Evolutionary conservation across 192 early-diverging fungal species (phyloP), one percentile per base, ranked within the genome.

Genomic region (Linderina pennispora): DNA sequence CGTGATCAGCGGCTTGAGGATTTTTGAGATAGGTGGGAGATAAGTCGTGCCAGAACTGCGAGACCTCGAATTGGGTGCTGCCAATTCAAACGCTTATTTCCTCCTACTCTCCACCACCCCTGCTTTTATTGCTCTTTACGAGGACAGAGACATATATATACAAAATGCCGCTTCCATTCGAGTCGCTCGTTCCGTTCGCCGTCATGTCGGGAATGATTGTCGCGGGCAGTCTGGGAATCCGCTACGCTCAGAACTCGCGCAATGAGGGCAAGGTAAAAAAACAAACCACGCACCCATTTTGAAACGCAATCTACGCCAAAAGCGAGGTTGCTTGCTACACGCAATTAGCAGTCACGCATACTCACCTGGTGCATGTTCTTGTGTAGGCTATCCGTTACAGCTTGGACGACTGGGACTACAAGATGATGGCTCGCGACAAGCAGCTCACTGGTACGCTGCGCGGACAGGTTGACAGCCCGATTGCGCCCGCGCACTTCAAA

Each of bases 371-470:
- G n/a, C n/a, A n/a, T 40, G 16, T 58, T 20, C 3, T 18, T 45
- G 35, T 19, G 8, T 63, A 83, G 80, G 67, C 77, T 25, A 59
- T 69, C 20, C 78, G 87, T 58, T 80, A 76, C 62, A 70, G 67
- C 58, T 41, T 85, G 33, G 83, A 84, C 47, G 76, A 74, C 57
- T 89, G 87, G 87, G 87, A 89, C 42, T 65, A 65, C 44, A 74
- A 82, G 52, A 89, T 89, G 87, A 80, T 87, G 82, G 75, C 75
- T 37, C 85, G 87, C 65, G 87, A 89, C 53, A 63, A 56, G 52
- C 79, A 82, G 49, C 66, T 89, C 22, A 89, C 85, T 17, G 87
- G 87, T 48, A 79, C 77, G 7, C 23, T 58, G 23, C 78, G 83
- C 45, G 84, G 80, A 35, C 87, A 89, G 68, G 38, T 33, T 33